phyloP scores from a whole-genome alignment of 805 yeast genomes.

The Candida maris region DNA sequence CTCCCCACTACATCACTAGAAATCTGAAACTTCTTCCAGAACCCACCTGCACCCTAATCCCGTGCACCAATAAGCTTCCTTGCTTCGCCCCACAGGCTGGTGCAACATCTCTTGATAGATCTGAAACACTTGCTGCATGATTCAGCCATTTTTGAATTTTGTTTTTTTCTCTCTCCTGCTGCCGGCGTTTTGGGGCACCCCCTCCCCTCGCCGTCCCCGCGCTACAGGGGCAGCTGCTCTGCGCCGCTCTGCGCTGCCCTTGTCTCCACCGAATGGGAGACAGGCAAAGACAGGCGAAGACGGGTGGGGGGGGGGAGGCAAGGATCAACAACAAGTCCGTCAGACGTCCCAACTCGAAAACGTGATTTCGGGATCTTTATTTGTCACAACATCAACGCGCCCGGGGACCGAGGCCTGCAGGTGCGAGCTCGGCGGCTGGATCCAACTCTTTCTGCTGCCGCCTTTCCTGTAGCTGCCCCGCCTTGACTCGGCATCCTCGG shows the following conservation, averaged over 20 bases:
- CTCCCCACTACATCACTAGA: neutral
- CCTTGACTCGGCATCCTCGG: conserved; percentile 9
- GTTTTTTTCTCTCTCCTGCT: neutral
- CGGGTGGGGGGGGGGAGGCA: too few relatives aligned
- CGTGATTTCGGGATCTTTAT: neutral
- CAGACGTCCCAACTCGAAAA: conserved; percentile 2
- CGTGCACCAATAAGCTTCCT: too few relatives aligned
- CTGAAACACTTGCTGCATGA: conserved; percentile 1
- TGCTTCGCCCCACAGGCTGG: too few relatives aligned
- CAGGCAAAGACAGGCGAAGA: too few relatives aligned
- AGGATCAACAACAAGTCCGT: too few relatives aligned
- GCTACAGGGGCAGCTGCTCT: too few relatives aligned
- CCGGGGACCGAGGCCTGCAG: neutral
- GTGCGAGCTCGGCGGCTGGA: neutral
- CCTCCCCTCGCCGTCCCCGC: too few relatives aligned
- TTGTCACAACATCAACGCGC: conserved; percentile 2
- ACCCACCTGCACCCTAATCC: too few relatives aligned
- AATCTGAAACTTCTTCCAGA: neutral
- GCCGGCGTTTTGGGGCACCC: too few relatives aligned
- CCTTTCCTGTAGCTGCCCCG: conserved; percentile 1
- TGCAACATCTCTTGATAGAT: neutral
- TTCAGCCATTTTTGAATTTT: neutral
- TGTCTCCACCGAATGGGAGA: too few relatives aligned
- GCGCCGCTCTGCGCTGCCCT: too few relatives aligned
- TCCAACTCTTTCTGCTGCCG: neutral